These are phyloP conservation scores for Emergomyces pasteurianus DNA, from an alignment of 2,329 filamentous ascomycete species.

Conservation along the genomic window DNA sequence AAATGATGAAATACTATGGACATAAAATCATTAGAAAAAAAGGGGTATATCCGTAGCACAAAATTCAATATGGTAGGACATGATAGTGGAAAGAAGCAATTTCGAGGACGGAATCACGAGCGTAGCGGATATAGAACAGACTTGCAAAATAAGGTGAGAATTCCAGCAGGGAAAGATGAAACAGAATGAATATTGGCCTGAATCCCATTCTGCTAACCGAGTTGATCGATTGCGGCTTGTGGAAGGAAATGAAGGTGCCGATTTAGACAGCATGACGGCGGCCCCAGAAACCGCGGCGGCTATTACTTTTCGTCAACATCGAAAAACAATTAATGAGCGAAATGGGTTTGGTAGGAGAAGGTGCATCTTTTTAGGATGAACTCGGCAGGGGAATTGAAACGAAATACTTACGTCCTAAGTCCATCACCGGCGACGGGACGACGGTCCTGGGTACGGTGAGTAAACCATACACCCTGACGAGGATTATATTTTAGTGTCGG, in stretches of 20 bases:
- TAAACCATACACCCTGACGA: slow-evolving; percentile 12
- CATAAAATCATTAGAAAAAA: not conserved
- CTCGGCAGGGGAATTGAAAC: slow-evolving; percentile 15
- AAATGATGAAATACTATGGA: not conserved
- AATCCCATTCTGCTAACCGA: not conserved
- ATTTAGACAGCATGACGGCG: slow-evolving; percentile 25
- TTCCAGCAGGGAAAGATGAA: not conserved
- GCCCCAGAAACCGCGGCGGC: slow-evolving; percentile 21
- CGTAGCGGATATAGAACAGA: not conserved
- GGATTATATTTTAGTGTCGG: not conserved
- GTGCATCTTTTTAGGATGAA: not conserved
- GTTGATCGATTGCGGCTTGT: not conserved
- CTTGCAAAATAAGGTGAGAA: not conserved
- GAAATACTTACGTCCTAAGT: not conserved
- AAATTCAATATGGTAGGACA: not conserved
- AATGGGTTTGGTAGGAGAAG: not conserved
- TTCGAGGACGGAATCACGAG: not conserved
- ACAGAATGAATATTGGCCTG: not conserved
- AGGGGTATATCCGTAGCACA: not conserved
- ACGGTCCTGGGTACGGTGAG: slow-evolving; percentile 8
- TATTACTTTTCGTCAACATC: not conserved
- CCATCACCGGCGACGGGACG: slow-evolving; percentile 9
- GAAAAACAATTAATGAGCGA: not conserved
- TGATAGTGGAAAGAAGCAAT: not conserved
- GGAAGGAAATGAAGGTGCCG: not conserved